These are phyloP conservation scores for Colletotrichum sp. DNA, from an alignment of 2,329 filamentous ascomycete genomes.

Conservation along the genomic window DNA sequence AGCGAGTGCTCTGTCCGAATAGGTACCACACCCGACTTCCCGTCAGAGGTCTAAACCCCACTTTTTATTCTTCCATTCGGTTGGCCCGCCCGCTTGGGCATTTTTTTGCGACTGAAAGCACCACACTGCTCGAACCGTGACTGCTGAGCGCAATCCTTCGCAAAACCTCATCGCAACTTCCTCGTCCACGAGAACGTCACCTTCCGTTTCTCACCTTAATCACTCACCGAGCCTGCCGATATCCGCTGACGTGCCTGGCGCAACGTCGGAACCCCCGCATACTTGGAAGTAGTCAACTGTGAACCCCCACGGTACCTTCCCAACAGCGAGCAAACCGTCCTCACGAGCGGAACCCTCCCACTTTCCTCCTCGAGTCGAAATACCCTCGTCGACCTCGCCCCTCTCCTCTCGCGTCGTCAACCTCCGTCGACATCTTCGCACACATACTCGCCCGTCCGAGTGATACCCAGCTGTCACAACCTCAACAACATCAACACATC, in stretches of 20 bases:
- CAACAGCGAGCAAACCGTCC: conserved; percentile 19
- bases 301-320: conserved; percentile 28
- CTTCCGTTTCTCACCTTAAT: background rate
- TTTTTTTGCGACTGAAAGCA: conserved; percentile 24
- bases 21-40: background rate
- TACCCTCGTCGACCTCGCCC: background rate
- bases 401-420: background rate
- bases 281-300: conserved; percentile 25
- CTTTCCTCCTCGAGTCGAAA: background rate
- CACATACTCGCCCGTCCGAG: background rate
- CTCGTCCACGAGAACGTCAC: conserved; percentile 12
- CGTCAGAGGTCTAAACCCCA: background rate
- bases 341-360: conserved; percentile 20
- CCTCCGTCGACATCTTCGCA: background rate
- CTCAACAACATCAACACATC: conserved; percentile 3
- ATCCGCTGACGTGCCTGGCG: conserved; percentile 41
- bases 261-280: conserved; percentile 32
- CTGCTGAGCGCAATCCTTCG: conserved; percentile 14
- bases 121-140: background rate
- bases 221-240: conserved; percentile 1
- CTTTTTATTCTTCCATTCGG: background rate
- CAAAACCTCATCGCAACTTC: conserved; percentile 23
- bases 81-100: conserved; percentile 22
- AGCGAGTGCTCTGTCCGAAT: background rate
- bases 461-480: background rate